Evolutionary conservation across 768 basidiomycete species (phyloP).

Genomic region (Asterophora parasitica): DNA sequence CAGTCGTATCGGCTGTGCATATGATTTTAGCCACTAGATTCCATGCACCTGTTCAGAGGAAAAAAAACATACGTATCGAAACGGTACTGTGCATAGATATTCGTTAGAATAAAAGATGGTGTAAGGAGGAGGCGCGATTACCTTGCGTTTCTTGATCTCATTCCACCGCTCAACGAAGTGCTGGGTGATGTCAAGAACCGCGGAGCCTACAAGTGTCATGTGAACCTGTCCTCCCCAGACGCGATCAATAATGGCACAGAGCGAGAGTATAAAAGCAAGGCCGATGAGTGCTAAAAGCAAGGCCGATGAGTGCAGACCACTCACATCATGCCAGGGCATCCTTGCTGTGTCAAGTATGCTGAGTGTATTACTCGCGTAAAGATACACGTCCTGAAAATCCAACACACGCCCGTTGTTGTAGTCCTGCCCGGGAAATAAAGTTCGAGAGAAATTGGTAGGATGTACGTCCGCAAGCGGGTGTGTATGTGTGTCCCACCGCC

Average conservation of each 20-base stretch:
- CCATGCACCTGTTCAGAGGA: not conserved
- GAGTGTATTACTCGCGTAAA: constrained; percentile 68
- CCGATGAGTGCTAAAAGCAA: not conserved
- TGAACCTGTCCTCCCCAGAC: constrained; percentile 48
- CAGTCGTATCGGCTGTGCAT: constrained; percentile 46
- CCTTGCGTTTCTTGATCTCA: constrained; percentile 80
- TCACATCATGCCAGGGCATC: constrained; percentile 96
- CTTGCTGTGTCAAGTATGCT: constrained; percentile 63
- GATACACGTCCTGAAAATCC: constrained; percentile 81
- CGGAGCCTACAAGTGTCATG: constrained; percentile 77
- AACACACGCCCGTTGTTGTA: constrained; percentile 86
- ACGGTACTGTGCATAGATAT: constrained; percentile 28
- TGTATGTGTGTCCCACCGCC: constrained; percentile 92
- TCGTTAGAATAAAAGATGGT: not conserved
- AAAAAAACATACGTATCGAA: constrained; percentile 40
- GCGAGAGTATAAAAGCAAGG: not conserved
- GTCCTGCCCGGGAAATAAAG: constrained; percentile 91
- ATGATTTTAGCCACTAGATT: not conserved
- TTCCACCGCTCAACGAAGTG: constrained; percentile 95
- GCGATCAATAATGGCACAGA: not conserved
- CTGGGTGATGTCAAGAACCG: constrained; percentile 86
- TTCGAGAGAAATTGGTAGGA: constrained; percentile 75
- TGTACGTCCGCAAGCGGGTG: constrained; percentile 92
- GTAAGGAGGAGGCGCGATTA: constrained; percentile 19
- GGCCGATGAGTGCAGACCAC: constrained; percentile 19